Evolutionary conservation across 2,329 filamentous ascomycete genomes (phyloP).

Genomic region (Colletotrichum sp.): DNA sequence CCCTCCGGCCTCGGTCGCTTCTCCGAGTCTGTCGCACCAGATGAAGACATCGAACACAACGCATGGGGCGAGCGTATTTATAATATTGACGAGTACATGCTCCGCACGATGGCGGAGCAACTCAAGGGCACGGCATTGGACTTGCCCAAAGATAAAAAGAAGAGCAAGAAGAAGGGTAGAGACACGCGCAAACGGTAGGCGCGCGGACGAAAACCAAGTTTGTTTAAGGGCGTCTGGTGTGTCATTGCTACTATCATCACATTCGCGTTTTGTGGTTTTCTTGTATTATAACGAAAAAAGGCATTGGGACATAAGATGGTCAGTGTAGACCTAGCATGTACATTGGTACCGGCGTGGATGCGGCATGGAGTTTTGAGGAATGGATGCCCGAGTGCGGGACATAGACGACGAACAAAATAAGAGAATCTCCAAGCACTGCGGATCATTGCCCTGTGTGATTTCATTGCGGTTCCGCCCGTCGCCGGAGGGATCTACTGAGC

Average conservation of each 20-base stretch:
- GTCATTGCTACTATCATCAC: not conserved
- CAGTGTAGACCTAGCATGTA: slow-evolving; percentile 12
- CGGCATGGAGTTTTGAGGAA: slow-evolving; percentile 5
- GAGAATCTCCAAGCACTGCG: not conserved
- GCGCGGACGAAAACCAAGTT: not conserved
- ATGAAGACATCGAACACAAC: slow-evolving; percentile 56
- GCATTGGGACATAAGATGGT: not conserved
- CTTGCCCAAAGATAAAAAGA: slow-evolving; percentile 69
- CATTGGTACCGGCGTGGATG: not conserved
- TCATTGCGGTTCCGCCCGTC: too few species aligned
- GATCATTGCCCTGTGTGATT: too few species aligned
- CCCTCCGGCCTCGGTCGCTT: slow-evolving; percentile 42
- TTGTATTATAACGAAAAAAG: not conserved
- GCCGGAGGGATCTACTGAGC: too few species aligned
- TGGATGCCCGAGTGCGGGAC: not conserved
- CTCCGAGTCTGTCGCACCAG: slow-evolving; percentile 37
- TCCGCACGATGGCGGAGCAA: slow-evolving; percentile 69
- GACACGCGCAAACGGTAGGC: slow-evolving; percentile 57
- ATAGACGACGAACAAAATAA: not conserved
- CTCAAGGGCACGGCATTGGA: slow-evolving; percentile 66
- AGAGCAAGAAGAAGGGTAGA: slow-evolving; percentile 63
- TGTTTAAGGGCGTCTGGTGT: not conserved
- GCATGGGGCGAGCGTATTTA: slow-evolving; percentile 63
- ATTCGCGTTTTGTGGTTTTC: not conserved
- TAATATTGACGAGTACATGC: slow-evolving; percentile 78